Evolutionary conservation across 2,329 filamentous ascomycete species (phyloP).

Genomic region (Hymenoscyphus repandus): DNA sequence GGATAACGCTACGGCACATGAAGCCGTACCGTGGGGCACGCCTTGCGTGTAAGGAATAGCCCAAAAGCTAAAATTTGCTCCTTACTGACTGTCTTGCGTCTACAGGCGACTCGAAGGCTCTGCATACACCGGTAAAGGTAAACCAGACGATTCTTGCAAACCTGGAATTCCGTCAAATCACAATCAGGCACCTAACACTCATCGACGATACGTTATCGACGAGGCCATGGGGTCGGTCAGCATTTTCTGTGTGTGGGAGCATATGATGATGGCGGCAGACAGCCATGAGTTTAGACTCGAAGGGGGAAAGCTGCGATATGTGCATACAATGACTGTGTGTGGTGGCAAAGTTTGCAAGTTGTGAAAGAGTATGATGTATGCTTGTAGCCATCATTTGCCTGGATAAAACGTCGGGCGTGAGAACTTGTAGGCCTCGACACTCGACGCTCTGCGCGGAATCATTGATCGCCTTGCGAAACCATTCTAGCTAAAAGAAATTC

Average conservation of each 20-base stretch:
- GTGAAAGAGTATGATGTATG: not conserved
- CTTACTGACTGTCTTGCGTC: slow-evolving; percentile 1
- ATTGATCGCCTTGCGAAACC: too few relatives aligned
- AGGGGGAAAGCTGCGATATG: slow-evolving; percentile 13
- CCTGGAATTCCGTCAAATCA: slow-evolving; percentile 14
- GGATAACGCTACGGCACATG: slow-evolving; percentile 3
- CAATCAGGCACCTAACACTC: slow-evolving; percentile 9
- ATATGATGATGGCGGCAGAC: slow-evolving; percentile 16
- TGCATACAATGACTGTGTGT: slow-evolving; percentile 17
- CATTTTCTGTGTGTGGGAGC: slow-evolving; percentile 12
- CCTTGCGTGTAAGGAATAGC: not conserved
- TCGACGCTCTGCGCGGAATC: too few relatives aligned
- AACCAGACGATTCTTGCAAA: slow-evolving; percentile 13
- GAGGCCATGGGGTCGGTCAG: slow-evolving; percentile 10
- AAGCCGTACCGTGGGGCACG: slow-evolving; percentile 7
- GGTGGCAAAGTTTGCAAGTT: slow-evolving; percentile 10
- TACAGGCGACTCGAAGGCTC: slow-evolving; percentile 6
- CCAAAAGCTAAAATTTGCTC: not conserved
- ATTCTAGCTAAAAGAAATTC: too few relatives aligned
- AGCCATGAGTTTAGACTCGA: slow-evolving; percentile 15
- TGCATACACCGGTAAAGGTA: slow-evolving; percentile 10
- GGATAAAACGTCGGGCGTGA: too few relatives aligned
- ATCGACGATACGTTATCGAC: slow-evolving; percentile 14
- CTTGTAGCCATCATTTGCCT: too few relatives aligned
- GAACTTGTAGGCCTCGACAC: too few relatives aligned